These are phyloP conservation scores for Nemophila menziesii DNA, from an alignment of 257 asterid species.

Conservation along the genomic window DNA sequence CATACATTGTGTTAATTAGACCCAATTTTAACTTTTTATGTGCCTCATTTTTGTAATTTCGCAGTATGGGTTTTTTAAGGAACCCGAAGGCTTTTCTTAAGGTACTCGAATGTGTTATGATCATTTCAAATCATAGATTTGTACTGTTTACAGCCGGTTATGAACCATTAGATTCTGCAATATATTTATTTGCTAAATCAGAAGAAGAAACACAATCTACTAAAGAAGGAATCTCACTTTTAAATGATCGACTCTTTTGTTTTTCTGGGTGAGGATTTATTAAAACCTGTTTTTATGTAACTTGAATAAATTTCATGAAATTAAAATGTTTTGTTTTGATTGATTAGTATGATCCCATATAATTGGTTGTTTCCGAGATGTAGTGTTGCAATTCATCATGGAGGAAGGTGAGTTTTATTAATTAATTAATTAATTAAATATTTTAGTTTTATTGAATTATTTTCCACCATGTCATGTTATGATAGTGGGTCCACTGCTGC, in stretches of 20 bases:
- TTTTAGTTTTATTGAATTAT: constrained; percentile 1
- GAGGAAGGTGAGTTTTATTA: constrained; percentile 64
- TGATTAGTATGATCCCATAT: constrained; percentile 58
- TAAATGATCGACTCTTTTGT: constrained; percentile 56
- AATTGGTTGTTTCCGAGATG: constrained; percentile 82
- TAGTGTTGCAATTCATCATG: constrained; percentile 84
- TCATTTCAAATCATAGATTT: constrained; percentile 30
- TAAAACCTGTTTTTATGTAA: too few relatives aligned
- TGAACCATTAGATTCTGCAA: constrained; percentile 67
- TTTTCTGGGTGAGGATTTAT: constrained; percentile 59
- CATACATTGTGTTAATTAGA: constrained; percentile 2
- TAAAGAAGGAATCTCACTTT: constrained; percentile 47
- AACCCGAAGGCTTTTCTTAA: constrained; percentile 38
- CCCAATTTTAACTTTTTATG: not conserved
- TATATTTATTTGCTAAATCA: constrained; percentile 31
- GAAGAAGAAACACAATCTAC: constrained; percentile 23
- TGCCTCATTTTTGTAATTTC: constrained; percentile 6
- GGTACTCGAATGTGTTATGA: constrained; percentile 23
- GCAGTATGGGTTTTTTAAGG: constrained; percentile 89
- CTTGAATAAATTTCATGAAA: too few relatives aligned
- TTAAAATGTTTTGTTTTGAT: constrained; percentile 13
- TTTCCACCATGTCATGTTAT: constrained; percentile 8
- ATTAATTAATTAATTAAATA: constrained; percentile 1
- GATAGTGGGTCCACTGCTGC: constrained; percentile 93
- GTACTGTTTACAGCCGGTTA: constrained; percentile 73